Evolutionary conservation across 345 rosid genomes (phyloP).

Genomic region (Citrus sinensis): DNA sequence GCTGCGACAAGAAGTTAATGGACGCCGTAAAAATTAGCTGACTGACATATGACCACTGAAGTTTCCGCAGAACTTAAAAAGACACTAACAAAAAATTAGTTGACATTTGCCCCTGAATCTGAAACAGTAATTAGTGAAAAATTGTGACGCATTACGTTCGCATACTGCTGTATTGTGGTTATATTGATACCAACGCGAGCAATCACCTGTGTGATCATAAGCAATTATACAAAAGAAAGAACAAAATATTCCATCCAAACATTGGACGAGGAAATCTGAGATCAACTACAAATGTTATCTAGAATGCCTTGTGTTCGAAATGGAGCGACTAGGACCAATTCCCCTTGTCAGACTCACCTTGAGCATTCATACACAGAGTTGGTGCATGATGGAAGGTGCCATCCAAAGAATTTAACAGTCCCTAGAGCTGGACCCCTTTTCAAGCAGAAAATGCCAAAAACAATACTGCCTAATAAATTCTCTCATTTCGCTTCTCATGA

Average conservation of each 20-base stretch:
- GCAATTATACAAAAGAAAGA: background rate
- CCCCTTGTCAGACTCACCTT: background rate
- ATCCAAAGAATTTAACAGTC: background rate
- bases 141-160: too few relatives aligned
- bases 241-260: background rate
- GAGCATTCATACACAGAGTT: background rate
- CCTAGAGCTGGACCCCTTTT: background rate
- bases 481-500: slow-evolving; percentile 25
- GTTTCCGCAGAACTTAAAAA: too few relatives aligned
- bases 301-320: background rate
- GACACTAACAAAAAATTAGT: too few relatives aligned
- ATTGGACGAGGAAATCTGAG: background rate
- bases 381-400: background rate
- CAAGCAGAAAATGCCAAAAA: background rate
- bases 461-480: background rate
- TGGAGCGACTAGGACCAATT: background rate
- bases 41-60: too few relatives aligned
- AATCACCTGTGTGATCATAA: background rate
- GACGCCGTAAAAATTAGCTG: too few relatives aligned
- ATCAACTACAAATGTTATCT: background rate
- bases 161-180: background rate
- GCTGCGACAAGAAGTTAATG: too few relatives aligned
- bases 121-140: too few relatives aligned
- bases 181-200: background rate
- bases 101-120: too few relatives aligned